Base-by-base conservation (phyloP, 2,329 filamentous ascomycete species). In the Alternaria brassicae region DNA sequence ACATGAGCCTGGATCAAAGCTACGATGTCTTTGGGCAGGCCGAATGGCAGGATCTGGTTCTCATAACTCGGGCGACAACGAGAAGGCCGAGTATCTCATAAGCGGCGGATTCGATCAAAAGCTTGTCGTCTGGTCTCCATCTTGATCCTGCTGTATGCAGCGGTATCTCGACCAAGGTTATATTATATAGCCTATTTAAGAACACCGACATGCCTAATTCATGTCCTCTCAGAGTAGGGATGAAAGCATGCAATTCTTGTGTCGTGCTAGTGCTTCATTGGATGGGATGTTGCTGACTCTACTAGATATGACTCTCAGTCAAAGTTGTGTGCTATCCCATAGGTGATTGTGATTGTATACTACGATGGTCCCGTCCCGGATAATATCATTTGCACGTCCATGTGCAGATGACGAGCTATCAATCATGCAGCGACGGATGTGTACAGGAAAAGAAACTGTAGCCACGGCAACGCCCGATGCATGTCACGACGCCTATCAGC, bases 101-200 rank as follows among this genome's bases (percentile, higher is more conserved):
- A 88, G 85, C 74, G 87, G 87, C 23, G 88, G 86, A 1, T 89
- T 89, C 74, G 87, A 89, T 76, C 86, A 86, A 68, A 83, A 77
- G 61, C 73, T 89, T 60, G 81, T 89, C 61, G 72, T 88, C 32
- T 89, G 87, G 87, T 63, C 50, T 34, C 21, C 52, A 27, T 61
- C 23, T 25, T 55, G n/a, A 56, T 48, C 28, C 37, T 25, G 48
- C 15, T 34, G 21, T 36, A 42, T 23, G 30, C 19, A 48, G 10
- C 23, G 13, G 27, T 27, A 23, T 56, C 32, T 37, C 5, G n/a
- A 36, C 12, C n/a, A 34, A 25, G 44, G 19, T 8, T 23, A 17
- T 34, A 17, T 8, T 23, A 17, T 34, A 17, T 34, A 48, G 19
- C 28, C 19, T 48, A 34, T 21, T 34, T 6, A 36, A n/a, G n/a